Conservation (phyloP, 1,139 yeast species). For the Ogataea hybrid region DNA sequence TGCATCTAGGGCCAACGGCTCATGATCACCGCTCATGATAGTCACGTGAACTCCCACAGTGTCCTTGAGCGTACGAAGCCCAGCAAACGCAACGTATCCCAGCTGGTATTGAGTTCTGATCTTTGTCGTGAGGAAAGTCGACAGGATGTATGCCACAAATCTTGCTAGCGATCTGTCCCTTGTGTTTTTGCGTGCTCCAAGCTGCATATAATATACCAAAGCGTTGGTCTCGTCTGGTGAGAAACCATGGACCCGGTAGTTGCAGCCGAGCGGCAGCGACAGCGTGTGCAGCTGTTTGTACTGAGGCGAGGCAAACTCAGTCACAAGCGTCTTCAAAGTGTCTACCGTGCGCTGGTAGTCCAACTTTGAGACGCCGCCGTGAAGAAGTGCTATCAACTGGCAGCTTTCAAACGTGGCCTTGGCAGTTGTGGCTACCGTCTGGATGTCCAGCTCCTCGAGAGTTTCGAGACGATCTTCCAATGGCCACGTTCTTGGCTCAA, state of each 20-base stretch:
- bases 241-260: constrained; percentile 32
- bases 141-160: constrained; percentile 44
- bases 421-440: constrained; percentile 33
- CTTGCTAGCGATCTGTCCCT: constrained; percentile 39
- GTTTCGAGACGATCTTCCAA: constrained; percentile 52
- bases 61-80: constrained; percentile 47
- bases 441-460: constrained; percentile 56
- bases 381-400: constrained; percentile 43
- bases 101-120: constrained; percentile 53
- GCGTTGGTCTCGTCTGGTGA: constrained; percentile 49
- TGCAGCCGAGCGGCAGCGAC: constrained; percentile 37
- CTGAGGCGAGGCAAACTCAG: constrained; percentile 14
- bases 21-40: constrained; percentile 45
- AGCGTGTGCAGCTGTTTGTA: constrained; percentile 34
- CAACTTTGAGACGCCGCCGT: constrained; percentile 43
- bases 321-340: constrained; percentile 15
- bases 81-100: constrained; percentile 58
- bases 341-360: constrained; percentile 9
- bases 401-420: constrained; percentile 30
- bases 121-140: constrained; percentile 40
- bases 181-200: constrained; percentile 44
- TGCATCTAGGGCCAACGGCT: constrained; percentile 37
- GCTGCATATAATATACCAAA: constrained; percentile 51
- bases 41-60: constrained; percentile 57
- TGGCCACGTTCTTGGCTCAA: constrained; percentile 54